A percentile compares a stretch with the other conserved stretches of the same genome.
phyloP scores from a whole-genome alignment of 2,329 filamentous ascomycete genomes.

The Pestalotiopsis sp. region DNA sequence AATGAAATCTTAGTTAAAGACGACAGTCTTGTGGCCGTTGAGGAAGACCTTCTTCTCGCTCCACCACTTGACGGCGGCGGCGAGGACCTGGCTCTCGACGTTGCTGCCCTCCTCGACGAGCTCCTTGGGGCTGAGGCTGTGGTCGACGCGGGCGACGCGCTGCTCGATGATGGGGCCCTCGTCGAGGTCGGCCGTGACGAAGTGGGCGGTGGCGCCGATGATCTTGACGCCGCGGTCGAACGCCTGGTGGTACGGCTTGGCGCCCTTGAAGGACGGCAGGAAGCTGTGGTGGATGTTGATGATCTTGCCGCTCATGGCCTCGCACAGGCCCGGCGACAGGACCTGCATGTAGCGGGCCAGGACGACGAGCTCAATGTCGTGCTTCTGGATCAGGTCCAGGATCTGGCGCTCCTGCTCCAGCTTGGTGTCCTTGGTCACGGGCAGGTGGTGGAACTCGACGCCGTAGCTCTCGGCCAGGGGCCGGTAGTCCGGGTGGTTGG shows the following conservation, averaged over 20 bases:
- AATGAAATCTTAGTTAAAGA: constrained; percentile 54
- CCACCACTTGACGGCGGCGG: constrained; percentile 82
- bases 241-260: constrained; percentile 82
- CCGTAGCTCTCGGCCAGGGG: constrained; percentile 72
- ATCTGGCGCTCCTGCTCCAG: constrained; percentile 71
- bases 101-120: constrained; percentile 81
- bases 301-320: constrained; percentile 80
- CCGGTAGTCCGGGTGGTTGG: constrained; percentile 77
- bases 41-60: constrained; percentile 77
- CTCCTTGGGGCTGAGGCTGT: constrained; percentile 75
- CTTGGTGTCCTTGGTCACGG: constrained; percentile 80
- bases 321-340: constrained; percentile 72
- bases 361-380: constrained; percentile 78
- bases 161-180: constrained; percentile 91
- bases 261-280: constrained; percentile 85
- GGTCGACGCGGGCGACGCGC: constrained; percentile 75
- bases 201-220: constrained; percentile 83
- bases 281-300: constrained; percentile 94
- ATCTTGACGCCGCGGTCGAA: constrained; percentile 88
- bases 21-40: constrained; percentile 79
- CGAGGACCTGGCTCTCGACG: constrained; percentile 81
- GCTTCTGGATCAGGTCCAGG: constrained; percentile 68
- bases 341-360: constrained; percentile 90
- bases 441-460: constrained; percentile 79
- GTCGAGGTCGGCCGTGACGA: constrained; percentile 82